phyloP scores from a whole-genome alignment of 2,329 filamentous ascomycete genomes.

The Monosporascus sp. region DNA sequence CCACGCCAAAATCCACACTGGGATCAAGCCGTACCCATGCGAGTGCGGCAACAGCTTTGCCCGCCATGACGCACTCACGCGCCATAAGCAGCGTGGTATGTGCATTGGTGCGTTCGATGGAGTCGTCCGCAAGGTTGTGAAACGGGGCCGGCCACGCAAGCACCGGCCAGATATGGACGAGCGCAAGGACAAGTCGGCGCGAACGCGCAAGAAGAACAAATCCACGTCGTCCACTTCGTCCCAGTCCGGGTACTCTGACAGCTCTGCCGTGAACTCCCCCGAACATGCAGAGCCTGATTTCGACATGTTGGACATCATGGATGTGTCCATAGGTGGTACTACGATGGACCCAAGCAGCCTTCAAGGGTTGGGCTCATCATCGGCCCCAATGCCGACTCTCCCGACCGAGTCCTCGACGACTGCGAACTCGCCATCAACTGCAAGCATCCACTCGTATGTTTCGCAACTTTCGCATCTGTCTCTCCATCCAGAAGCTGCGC shows the following conservation, averaged over 20 bases:
- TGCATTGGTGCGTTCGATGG: constrained; percentile 93
- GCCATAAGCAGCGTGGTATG: constrained; percentile 93
- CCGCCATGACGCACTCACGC: constrained; percentile 87
- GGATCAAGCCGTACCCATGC: constrained; percentile 91
- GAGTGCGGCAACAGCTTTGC: constrained; percentile 93
- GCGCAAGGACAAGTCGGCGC: constrained; percentile 51
- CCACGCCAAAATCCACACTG: constrained; percentile 95
- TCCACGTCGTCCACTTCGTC: constrained; percentile 46
- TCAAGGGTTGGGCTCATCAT: constrained; percentile 28
- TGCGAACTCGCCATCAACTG: background rate
- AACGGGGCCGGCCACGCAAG: constrained; percentile 61
- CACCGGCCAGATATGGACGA: constrained; percentile 52
- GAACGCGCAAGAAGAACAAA: constrained; percentile 52
- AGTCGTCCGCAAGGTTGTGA: constrained; percentile 53
- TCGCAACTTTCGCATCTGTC: constrained; percentile 33
- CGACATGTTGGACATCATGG: constrained; percentile 43
- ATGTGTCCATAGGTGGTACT: constrained; percentile 34
- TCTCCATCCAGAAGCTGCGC: constrained; percentile 34
- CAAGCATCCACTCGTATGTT: constrained; percentile 37
- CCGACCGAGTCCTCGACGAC: constrained; percentile 16
- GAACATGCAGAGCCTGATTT: constrained; percentile 30
- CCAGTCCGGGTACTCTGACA: constrained; percentile 52
- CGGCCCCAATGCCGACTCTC: constrained; percentile 34
- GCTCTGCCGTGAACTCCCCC: constrained; percentile 50
- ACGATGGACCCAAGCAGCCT: constrained; percentile 34